Percentiles rank a stretch among this genome's conserved stretches.
Evolutionary conservation across 1,284 basidiomycete genomes (phyloP).

Genomic region (Ustilago cynodontis): DNA sequence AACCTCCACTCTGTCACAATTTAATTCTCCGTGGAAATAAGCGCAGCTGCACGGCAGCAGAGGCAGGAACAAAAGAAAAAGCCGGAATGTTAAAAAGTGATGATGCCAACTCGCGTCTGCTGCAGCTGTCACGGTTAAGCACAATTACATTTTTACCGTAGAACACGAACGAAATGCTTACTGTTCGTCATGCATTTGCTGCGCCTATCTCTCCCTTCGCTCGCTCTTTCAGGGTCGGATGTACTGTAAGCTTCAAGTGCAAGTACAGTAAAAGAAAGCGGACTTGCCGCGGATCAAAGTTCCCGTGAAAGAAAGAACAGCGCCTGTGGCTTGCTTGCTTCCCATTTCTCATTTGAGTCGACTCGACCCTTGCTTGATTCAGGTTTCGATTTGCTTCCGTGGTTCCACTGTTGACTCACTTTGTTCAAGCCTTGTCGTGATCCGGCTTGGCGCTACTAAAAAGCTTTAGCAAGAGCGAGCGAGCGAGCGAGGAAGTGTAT

Average conservation of each 20-base stretch:
- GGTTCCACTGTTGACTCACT: too few species aligned
- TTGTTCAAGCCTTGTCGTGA: too few species aligned
- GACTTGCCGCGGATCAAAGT: slow-evolving; percentile 8
- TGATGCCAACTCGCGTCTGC: slow-evolving; percentile 2
- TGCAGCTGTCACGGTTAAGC: slow-evolving; percentile 14
- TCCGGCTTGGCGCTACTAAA: not conserved
- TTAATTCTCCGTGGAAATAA: slow-evolving; percentile 3
- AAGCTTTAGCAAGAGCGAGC: too few species aligned
- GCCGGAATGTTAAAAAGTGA: not conserved
- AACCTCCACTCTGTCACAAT: too few species aligned
- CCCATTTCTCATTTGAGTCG: not conserved
- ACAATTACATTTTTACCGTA: not conserved
- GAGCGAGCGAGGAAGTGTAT: too few species aligned
- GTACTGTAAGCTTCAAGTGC: not conserved
- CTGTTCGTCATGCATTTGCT: slow-evolving; percentile 5
- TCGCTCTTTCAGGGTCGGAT: not conserved
- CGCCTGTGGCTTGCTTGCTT: not conserved
- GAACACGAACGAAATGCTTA: not conserved
- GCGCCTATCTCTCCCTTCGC: not conserved
- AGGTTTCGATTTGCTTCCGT: not conserved
- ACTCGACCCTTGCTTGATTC: not conserved
- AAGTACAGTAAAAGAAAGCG: not conserved
- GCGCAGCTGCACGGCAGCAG: not conserved
- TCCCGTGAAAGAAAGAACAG: slow-evolving; percentile 1
- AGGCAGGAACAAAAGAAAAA: not conserved